Base-by-base conservation (phyloP, 164 flowering plant genomes). In the Stephania japonica region DNA sequence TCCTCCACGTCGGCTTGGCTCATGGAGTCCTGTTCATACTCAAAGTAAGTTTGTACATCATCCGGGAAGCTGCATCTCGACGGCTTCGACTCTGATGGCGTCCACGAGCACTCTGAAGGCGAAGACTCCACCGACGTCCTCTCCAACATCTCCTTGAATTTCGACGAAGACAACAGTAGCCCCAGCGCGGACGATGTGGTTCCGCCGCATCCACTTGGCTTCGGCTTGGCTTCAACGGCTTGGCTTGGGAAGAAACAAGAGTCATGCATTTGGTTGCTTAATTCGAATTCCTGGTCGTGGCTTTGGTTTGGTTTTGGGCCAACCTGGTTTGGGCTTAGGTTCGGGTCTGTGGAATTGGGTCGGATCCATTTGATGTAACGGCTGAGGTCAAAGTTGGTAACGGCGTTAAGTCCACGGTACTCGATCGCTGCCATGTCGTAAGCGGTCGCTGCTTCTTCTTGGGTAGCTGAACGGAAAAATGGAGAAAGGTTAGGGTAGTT, bases 91-190 rank as follows among this genome's bases (percentile, higher is more conserved):
- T 84, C 91, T 63, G 81, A 59, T 43, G 85, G 75, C 0, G 82
- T 69, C 42, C 80, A 69, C 0, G 82, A 75, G 68, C 72, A 78
- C 8, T 89, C 89, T 0, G 12, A 21, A 6, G 38, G 6, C 16
- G 70, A 81, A 2, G 82, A 47, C 53, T 12, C 53, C 11, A 14
- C 13, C 8, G 84, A 43, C 5, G 84, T 80, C 78, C 75, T 82
- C 74, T 91, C 90, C 74, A 88, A 61, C 90, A 87, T 87, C 75
- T 92, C 97, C 76, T 88, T 85, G 78, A 87, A 88, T 77, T 86
- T 87, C 1, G 98, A 74, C 0, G 92, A 87, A 70, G 86, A 89
- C 7, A 86, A 81, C 38, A 91, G 79, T 1, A 85, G 82, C 16
- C 89, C 91, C 8, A 87, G 79, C 9, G 91, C 86, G 0, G 92